Base-by-base conservation (phyloP, 805 yeast species). In the Saturnispora silvae region DNA sequence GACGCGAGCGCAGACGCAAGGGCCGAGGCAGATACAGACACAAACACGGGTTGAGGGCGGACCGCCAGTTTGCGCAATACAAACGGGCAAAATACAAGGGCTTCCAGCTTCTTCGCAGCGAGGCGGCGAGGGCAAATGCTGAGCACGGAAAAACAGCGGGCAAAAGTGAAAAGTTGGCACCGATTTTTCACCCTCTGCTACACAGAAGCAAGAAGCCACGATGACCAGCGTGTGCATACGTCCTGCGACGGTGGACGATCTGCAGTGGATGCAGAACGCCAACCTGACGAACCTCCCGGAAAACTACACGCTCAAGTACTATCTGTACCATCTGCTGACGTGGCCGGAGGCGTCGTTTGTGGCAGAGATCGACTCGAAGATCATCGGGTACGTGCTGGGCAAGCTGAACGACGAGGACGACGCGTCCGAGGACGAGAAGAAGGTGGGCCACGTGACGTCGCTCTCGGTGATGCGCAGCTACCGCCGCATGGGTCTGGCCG, bases 311-410 rank as follows among this genome's bases (percentile, higher is more conserved):
- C 64, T 87, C 59, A 86, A 87, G 58, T 92, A 86, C 61, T 92
- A 92, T 61, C 72, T 92, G 69, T 92, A 92, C 60, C 98, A 92
- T 60, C 71, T 85, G 7, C 63, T 89, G 35, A 79, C 96, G 26
- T 92, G 98, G 98, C 98, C 98, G 2, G 95, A 89, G 56, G 94
- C 94, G 11, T 83, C 95, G 28, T 92, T 78, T 63, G 97, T 92
- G 26, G 98, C 98, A 14, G 80, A 89, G 1, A 79, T 92, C 2
- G 73, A 80, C 20, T 95, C 83, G 54, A 80, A 83, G 48, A 70
- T 92, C 24, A 94, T 92, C n/a, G 98, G 97, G 4, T 92, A 92
- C 53, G 97, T 85, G 4, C 65, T 92, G 46, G 95, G 95, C 1
- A 92, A 92, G 59, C 83, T 92, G 95, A 96, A 92, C 50, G 96